Evolutionary conservation across 768 basidiomycete genomes (phyloP), one percentile per base, ranked within the genome.

Genomic region (Suillus americanus): DNA sequence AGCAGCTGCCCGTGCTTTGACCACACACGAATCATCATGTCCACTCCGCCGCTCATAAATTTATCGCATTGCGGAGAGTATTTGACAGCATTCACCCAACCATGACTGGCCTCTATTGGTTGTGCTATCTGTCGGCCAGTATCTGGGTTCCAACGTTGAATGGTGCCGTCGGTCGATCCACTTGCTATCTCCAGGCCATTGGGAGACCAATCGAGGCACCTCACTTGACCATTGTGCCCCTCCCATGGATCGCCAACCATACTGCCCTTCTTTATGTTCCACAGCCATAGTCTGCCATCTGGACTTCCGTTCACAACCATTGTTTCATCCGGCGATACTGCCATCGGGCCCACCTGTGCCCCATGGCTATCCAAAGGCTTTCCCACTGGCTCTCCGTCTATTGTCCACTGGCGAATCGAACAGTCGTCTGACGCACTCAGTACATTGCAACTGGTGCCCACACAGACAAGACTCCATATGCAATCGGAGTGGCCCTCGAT

Each of bases 141-240:
- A 43, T 53, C 35, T 12, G 61, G 46, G 28, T 70, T 64, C 62
- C 71, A 72, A 5, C 67, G 38, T 16, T 62, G 56, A 7, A 70
- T 66, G 8, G 62, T 62, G 9, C 48, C 66, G 25, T 72, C 65
- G 9, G 28, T 3, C 16, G 70, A 41, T 14, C 61, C 66, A 12
- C 60, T 65, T 7, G 65, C 71, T 2, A 72, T 46, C 25, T 55
- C 46, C 12, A 55, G 63, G 4, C 64, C 60, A 45, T 65, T 61
- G 2, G 50, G 64, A 30, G 69, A 70, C 37, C 67, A 67, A 30
- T 59, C 67, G 3, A 68, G 40, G n/a, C 53, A 28, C 23, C n/a
- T 45, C 13, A 65, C 61, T 6, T 56, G 23, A 0, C 20, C 56
- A 14, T 33, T 64, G 25, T 67, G 56, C 1, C 30, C 53, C 5